Evolutionary conservation across 352 stramenopile genomes (phyloP), one percentile per base, ranked within the genome.

Genomic region (Pilasporangium apinafurcum): DNA sequence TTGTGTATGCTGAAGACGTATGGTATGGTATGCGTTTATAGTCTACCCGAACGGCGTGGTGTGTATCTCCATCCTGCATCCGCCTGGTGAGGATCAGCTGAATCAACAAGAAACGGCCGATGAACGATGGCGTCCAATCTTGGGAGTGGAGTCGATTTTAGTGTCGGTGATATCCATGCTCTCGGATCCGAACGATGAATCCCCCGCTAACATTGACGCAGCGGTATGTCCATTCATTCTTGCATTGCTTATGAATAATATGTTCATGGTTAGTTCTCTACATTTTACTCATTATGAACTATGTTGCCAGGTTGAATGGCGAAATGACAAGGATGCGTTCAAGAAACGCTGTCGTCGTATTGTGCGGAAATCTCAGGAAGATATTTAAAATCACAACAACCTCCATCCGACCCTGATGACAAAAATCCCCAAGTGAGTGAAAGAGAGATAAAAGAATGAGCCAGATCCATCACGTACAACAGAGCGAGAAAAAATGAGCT

Each of bases 11-110:
- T 37, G 9, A 32, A 34, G 16, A n/a, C n/a, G n/a, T n/a, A n/a
- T n/a, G 18, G 9, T 43, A 16, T 56, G 10, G 59, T 44, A 14
- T 44, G 13, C 18, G 26, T 16, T 9, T 45, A 21, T 46, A 96
- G 96, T 99, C 24, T 99, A 99, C 71, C 59, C 88, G 37, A 97
- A 98, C 58, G 97, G 97, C 10, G 89, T 96, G 21, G 97, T 99
- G 52, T 99, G 97, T 65, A 99, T 99, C 53, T 99, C 96, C 26
- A 99, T 99, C 68, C 72, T 99, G 53, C 97, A 99, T 67, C 90
- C 95, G 33, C 96, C 97, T 44, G 97, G 97, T 61, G 95, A 98
- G 51, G 97, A 99, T 68, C 83, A 93, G 22, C 75, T 98, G 55
- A 99, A 99, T 68, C 64, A 87, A 48, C 95, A 98, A 63, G 96